phyloP scores from a whole-genome alignment of 306 rosid genomes.

The Prunus padus region DNA sequence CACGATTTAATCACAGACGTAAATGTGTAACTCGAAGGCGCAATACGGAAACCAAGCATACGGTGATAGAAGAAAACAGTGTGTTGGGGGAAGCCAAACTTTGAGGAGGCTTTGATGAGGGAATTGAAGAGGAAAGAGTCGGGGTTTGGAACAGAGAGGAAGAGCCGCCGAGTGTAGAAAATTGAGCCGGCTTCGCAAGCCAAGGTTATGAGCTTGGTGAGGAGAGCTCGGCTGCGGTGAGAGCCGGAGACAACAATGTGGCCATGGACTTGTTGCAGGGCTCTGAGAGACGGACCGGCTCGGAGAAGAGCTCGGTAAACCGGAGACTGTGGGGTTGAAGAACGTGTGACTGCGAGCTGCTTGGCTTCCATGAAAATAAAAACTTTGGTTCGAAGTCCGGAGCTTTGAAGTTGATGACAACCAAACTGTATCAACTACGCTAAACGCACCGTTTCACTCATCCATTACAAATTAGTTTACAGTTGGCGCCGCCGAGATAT shows the following conservation, averaged over 20 bases:
- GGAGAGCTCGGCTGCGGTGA: slow-evolving; percentile 59
- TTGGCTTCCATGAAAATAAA: slow-evolving; percentile 43
- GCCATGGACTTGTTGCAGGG: slow-evolving; percentile 75
- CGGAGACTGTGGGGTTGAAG: slow-evolving; percentile 39
- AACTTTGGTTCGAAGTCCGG: neutral
- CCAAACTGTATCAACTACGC: neutral
- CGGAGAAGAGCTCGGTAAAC: slow-evolving; percentile 55
- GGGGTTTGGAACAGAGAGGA: slow-evolving; percentile 48
- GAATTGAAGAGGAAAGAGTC: slow-evolving; percentile 74
- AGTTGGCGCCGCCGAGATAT: neutral
- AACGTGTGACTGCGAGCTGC: slow-evolving; percentile 9
- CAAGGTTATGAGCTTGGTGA: slow-evolving; percentile 71
- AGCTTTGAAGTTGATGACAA: neutral
- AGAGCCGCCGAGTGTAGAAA: slow-evolving; percentile 58
- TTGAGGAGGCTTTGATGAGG: slow-evolving; percentile 60
- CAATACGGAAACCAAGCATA: slow-evolving; percentile 49
- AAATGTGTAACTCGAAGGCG: slow-evolving; percentile 67
- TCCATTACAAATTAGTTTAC: neutral
- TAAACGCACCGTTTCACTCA: neutral
- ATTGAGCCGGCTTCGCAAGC: slow-evolving; percentile 75
- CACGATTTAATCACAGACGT: slow-evolving; percentile 91
- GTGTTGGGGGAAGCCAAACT: slow-evolving; percentile 53
- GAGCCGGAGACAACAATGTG: slow-evolving; percentile 63
- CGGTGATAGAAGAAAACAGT: slow-evolving; percentile 55
- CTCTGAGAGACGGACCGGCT: slow-evolving; percentile 60